Evolutionary conservation across 2,329 filamentous ascomycete species (phyloP), one percentile per base, ranked within the genome.

Genomic region (Arthrobotrys sphaeroides): DNA sequence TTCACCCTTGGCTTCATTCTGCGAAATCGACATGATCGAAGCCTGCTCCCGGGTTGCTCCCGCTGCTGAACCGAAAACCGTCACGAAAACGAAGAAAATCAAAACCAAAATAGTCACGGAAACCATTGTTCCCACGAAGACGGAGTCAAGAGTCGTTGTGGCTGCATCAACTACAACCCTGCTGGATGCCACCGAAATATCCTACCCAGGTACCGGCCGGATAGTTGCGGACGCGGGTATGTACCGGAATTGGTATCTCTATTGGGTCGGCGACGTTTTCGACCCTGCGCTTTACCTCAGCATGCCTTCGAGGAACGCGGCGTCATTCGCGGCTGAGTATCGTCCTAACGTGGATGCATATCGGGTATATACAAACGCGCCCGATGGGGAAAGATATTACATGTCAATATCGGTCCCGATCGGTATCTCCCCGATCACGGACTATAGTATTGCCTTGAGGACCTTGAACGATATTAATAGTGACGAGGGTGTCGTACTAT

Each of bases 401-500:
- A 66, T 73, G 69, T 73, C 69, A 1, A 73, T 73, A 18, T 51
- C 18, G 1, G 36, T 47, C 12, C 43, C 55, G 7, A n/a, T 60
- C 3, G 61, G 69, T 12, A 51, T 62, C 5, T 31, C 61, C 1
- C 10, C 40, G 5, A 31, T 62, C 12, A 36, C 16, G 5, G 69
- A 73, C 16, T 73, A 67, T 31, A 73, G 40, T 28, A 53, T 73
- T 36, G 18, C 51, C 10, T 18, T 73, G 3, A 33, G 36, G 12
- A 67, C 61, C 1, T 20, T 73, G 18, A 59, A 66, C 26, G 69
- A 73, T 38, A 73, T 73, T 9, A 65, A 73, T 51, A 73, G 69
- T 22, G 69, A 73, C 31, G 69, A 73, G 45, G 65, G 61, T n/a
- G 18, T 20, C 26, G 51, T 67, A 0, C 36, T 73, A 16, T 45